Evolutionary conservation across 805 yeast species (phyloP), one percentile per base, ranked within the genome.

Genomic region (Suhomyces sp.): DNA sequence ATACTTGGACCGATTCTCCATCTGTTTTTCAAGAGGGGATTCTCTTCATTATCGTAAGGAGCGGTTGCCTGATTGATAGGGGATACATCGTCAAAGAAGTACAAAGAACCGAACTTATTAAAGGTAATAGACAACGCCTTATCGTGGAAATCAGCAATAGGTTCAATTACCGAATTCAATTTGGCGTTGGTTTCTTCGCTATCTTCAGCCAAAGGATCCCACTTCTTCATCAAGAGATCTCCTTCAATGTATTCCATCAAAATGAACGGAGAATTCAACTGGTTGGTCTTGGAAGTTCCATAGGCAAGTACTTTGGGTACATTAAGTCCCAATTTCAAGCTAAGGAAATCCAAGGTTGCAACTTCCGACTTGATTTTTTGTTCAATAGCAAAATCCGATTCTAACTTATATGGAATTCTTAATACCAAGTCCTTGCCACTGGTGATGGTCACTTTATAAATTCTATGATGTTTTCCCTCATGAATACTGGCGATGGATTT

Each of bases 381-480:
- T 30, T 77, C 72, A 38, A 79, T 79, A 20, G 81, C 73, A 35
- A 70, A 70, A 38, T 82, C 85, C 14, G 88, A 72, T 33, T 83
- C 84, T 40, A 81, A 64, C 34, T 77, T 75, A 56, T 93, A 93
- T 15, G 98, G 98, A 35, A 93, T 76, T 58, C 98, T 77, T 58
- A 93, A 70, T 19, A 86, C 76, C 46, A 83, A 79, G 7, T 74
- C 65, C 47, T 77, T 81, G 2, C 66, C 80, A 33, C 77, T 74
- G 44, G 75, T 75, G 36, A 88, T 67, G 14, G 77, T 76, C 24
- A 88, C 65, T 55, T 83, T 79, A 63, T 90, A 91, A 40, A 91
- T 69, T 55, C 96, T 76, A 65, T 91, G 91, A 56, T 88, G 96
- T 63, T 87, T 88, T 36, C 98, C 98, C 60, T 91, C 98, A 54